phyloP scores from a whole-genome alignment of 306 rosid species.

The Pyrus communis region DNA sequence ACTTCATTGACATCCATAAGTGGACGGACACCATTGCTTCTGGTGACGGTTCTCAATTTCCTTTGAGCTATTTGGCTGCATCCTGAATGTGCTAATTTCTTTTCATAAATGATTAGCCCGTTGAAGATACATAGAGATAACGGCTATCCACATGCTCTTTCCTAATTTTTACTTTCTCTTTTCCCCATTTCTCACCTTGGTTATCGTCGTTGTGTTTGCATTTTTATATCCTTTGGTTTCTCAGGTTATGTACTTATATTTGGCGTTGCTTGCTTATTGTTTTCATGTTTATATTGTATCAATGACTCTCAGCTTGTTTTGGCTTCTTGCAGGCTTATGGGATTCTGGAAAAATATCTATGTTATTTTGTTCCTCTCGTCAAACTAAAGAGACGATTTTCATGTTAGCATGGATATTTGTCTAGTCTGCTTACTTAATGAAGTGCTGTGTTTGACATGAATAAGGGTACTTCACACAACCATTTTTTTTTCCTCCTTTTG shows the following conservation, averaged over 20 bases:
- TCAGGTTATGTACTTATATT: neutral
- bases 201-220: neutral
- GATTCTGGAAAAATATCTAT: slow-evolving; percentile 10
- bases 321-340: slow-evolving; percentile 36
- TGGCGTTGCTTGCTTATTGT: neutral
- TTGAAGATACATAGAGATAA: neutral
- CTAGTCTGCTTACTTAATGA: slow-evolving; percentile 7
- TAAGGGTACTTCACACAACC: slow-evolving; percentile 30
- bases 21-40: neutral
- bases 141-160: neutral
- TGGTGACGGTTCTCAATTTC: neutral
- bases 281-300: neutral
- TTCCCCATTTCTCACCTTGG: neutral
- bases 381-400: slow-evolving; percentile 12
- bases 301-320: slow-evolving; percentile 17
- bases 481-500: slow-evolving; percentile 7
- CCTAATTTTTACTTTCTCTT: neutral
- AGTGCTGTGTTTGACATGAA: slow-evolving; percentile 29
- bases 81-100: neutral
- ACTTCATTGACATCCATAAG: neutral
- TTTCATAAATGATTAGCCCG: neutral
- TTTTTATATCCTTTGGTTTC: neutral
- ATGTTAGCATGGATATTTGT: slow-evolving; percentile 16
- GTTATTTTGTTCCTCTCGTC: slow-evolving; percentile 6
- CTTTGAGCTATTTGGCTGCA: neutral